phyloP scores from a whole-genome alignment of 2,329 filamentous ascomycete genomes.

The Capronia coronata region DNA sequence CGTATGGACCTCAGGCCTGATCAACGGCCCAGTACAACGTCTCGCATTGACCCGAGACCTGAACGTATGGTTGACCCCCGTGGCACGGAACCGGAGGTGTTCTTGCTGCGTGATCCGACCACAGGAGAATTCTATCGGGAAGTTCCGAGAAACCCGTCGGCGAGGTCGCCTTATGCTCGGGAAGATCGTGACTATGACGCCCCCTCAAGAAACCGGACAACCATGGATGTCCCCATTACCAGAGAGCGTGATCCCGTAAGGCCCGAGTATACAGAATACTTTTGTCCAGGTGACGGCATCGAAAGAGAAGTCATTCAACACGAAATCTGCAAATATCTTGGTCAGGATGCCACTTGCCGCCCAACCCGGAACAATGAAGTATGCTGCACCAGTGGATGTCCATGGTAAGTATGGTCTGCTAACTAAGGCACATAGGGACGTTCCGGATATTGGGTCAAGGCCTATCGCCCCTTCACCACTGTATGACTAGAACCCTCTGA shows the following conservation, averaged over 20 bases:
- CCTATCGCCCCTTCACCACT: conserved; percentile 70
- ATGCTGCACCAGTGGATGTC: conserved; percentile 32
- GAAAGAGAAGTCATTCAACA: conserved; percentile 77
- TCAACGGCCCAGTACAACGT: conserved; percentile 18
- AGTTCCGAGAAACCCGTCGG: conserved; percentile 9
- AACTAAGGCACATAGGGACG: conserved; percentile 49
- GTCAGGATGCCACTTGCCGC: conserved; percentile 72
- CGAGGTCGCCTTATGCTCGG: conserved; percentile 21
- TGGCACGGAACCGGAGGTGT: conserved; percentile 12
- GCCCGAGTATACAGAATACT: conserved; percentile 61
- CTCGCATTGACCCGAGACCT: conserved; percentile 17
- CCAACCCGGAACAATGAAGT: conserved; percentile 65
- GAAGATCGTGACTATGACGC: conserved; percentile 32
- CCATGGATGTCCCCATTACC: conserved; percentile 29
- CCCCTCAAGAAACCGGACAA: conserved; percentile 32
- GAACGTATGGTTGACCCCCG: conserved; percentile 17
- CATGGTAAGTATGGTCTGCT: conserved; percentile 18
- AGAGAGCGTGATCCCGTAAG: conserved; percentile 20
- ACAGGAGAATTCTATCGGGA: conserved; percentile 22
- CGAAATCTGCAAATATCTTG: conserved; percentile 76
- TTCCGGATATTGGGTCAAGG: conserved; percentile 69
- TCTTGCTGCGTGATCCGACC: conserved; percentile 13
- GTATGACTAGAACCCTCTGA: conserved; percentile 45
- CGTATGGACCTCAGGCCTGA: conserved; percentile 13
- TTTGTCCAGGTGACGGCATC: conserved; percentile 72